Base-by-base conservation (phyloP, 2,329 filamentous ascomycete species). In the Phaeoacremonium minimum region DNA sequence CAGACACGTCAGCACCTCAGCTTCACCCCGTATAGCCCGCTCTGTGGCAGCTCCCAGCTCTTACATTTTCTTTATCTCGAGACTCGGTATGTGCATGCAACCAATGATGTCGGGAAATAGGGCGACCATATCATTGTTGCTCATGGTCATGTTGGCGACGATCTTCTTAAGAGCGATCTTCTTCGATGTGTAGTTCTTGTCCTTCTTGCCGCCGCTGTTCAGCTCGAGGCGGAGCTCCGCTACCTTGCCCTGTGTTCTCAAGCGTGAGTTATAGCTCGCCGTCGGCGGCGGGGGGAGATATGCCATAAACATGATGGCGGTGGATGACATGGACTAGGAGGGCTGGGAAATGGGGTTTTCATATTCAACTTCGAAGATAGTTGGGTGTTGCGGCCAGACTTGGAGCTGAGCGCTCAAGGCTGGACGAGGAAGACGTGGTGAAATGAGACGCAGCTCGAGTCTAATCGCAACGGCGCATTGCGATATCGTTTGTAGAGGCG, bases 121-220 rank as follows among this genome's bases (percentile, higher is more conserved):
- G 28, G 88, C 89, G 37, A 97, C 85, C 93, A 98, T 98, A 63
- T 98, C 93, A 57, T 97, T 98, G 68, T 98, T 98, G 77, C 91
- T 97, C 93, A 98, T 98, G 47, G 93, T 98, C 93, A 98, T 98
- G 61, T 98, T 98, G 60, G 93, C 93, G 52, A 98, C 93, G 50
- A 98, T 97, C 75, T 96, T 96, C 77, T 98, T 98, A 45, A 98
- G 75, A 9, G 93, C 90, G 57, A 96, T 94, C 77, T 97, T 97
- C 75, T 97, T 98, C 48, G 81, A 80, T 30, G 84, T 77, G 66
- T 88, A 85, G 67, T 94, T 95, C 77, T 96, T 97, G 70, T 98
- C 93, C 71, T 97, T 98, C 73, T 95, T 96, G 49, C 87, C 85
- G 58, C 89, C 89, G 64, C 83, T 87, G 64, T 89, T 90, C 58